Evolutionary conservation across 148 eudicot species (phyloP).

Genomic region (Silene latifolia): DNA sequence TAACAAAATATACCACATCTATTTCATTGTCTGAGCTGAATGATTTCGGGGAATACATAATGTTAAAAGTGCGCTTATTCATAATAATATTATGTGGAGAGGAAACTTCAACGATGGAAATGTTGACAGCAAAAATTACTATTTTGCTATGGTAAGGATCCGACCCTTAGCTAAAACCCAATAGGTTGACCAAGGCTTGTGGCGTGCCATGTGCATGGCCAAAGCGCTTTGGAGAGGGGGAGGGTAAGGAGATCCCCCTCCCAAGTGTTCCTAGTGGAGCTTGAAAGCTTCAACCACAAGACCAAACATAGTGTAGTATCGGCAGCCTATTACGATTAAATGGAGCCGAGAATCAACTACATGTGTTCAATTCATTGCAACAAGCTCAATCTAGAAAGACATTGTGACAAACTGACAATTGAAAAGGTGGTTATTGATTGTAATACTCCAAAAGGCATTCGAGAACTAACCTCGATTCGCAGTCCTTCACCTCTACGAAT

Average conservation of each 20-base stretch:
- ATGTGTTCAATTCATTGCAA: not conserved
- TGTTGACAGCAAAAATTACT: not conserved
- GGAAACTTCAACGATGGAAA: not conserved
- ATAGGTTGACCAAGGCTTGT: too few species aligned
- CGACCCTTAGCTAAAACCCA: not conserved
- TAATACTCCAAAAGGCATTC: not conserved
- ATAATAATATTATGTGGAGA: not conserved
- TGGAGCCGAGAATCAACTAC: not conserved
- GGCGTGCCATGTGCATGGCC: too few species aligned
- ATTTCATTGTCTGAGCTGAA: too few species aligned
- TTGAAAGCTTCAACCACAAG: not conserved
- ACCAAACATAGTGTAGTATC: not conserved
- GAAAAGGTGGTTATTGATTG: not conserved
- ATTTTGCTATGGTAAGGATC: not conserved
- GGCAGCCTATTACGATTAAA: not conserved
- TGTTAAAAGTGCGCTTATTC: not conserved
- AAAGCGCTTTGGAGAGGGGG: too few species aligned
- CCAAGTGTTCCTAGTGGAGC: too few species aligned
- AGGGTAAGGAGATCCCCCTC: too few species aligned
- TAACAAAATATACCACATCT: too few species aligned
- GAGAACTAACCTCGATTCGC: conserved; percentile 65
- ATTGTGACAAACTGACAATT: not conserved
- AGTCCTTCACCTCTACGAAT: conserved; percentile 90
- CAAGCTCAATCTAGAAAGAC: not conserved
- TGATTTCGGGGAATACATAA: not conserved